Evolutionary conservation across 2,329 filamentous ascomycete species (phyloP).

Genomic region (Ascocoryne sarcoides): DNA sequence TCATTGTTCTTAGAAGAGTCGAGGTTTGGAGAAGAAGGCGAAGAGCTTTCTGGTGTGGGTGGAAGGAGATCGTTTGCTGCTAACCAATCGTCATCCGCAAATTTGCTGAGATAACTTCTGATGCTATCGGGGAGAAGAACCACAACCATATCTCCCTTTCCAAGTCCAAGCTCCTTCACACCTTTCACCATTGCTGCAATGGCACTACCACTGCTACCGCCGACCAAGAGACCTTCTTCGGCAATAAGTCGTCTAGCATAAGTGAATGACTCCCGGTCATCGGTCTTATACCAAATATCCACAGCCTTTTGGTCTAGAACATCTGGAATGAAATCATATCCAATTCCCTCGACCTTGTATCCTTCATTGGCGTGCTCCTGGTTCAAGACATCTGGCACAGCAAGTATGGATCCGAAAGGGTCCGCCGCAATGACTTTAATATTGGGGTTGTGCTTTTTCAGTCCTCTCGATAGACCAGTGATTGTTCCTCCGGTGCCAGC

Average conservation of each 20-base stretch:
- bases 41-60: conserved; percentile 38
- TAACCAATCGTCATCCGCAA: conserved; percentile 98
- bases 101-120: conserved; percentile 94
- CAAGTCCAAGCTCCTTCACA: conserved; percentile 65
- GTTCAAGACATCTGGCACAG: conserved; percentile 72
- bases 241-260: conserved; percentile 85
- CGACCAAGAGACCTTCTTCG: conserved; percentile 88
- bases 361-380: conserved; percentile 68
- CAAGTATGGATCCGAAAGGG: conserved; percentile 84
- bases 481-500: conserved; percentile 95
- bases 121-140: conserved; percentile 94
- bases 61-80: conserved; percentile 89
- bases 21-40: conserved; percentile 31
- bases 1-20: conserved; percentile 40
- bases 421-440: conserved; percentile 90
- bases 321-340: conserved; percentile 96
- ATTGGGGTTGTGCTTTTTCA: conserved; percentile 77
- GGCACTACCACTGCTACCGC: conserved; percentile 87
- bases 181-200: conserved; percentile 75
- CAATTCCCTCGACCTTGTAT: conserved; percentile 98
- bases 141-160: conserved; percentile 79
- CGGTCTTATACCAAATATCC: conserved; percentile 97
- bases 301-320: conserved; percentile 74
- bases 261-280: conserved; percentile 82
- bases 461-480: conserved; percentile 74